Evolutionary conservation across 225 moss, liverwort and hornwort genomes (phyloP).

Genomic region (Physcomitrium patens): DNA sequence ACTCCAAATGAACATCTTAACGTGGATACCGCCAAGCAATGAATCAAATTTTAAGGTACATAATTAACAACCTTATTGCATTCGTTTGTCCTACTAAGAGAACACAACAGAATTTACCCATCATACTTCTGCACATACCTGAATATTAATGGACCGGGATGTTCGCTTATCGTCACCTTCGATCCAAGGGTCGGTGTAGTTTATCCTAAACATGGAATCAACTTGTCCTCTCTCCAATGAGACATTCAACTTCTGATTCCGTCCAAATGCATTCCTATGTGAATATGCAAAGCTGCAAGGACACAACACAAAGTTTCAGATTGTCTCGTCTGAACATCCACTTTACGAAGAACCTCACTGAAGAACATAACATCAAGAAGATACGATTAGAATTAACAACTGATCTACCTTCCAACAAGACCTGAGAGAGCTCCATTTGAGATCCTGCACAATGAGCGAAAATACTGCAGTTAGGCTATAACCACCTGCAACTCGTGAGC

Average conservation of each 20-base stretch:
- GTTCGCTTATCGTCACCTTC: constrained; percentile 99
- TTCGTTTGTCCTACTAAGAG: not conserved
- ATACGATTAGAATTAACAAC: constrained; percentile 8
- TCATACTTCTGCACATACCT: constrained; percentile 49
- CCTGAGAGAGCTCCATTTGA: constrained; percentile 98
- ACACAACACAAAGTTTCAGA: constrained; percentile 15
- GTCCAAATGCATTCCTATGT: constrained; percentile 97
- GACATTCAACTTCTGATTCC: constrained; percentile 98
- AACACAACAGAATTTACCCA: not conserved
- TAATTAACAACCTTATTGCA: constrained; percentile 5
- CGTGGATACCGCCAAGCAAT: no score
- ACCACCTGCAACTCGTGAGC: constrained; percentile 13
- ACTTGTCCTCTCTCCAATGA: constrained; percentile 98
- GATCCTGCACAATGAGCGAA: constrained; percentile 62
- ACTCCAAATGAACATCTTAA: no score
- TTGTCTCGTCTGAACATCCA: constrained; percentile 6
- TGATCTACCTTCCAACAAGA: constrained; percentile 91
- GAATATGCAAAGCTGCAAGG: constrained; percentile 95
- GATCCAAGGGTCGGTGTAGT: constrained; percentile 99
- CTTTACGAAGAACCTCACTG: not conserved
- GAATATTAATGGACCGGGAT: constrained; percentile 90
- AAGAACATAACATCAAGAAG: not conserved
- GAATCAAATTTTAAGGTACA: not conserved
- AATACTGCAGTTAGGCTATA: constrained; percentile 19
- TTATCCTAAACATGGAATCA: constrained; percentile 98